Base-by-base conservation (phyloP, 306 rosid species). In the Cyamopsis tetragonoloba region DNA sequence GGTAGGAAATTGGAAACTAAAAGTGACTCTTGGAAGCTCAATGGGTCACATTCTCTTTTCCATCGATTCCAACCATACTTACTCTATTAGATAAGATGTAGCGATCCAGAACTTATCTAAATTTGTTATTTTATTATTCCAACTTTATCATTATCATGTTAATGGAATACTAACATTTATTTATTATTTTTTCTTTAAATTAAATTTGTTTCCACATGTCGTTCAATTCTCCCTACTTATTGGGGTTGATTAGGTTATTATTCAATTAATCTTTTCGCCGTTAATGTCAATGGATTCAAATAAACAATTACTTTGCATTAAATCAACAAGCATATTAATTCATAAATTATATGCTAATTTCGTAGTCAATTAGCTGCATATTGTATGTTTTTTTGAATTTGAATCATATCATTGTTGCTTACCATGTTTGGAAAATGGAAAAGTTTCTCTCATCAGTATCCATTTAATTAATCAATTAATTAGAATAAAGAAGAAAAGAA, bases 1-100 rank as follows among this genome's bases (percentile, higher is more conserved):
- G 56, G 44, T 14, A 9, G 68, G 51, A 31, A 43, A 47, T 1
- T 30, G 26, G 46, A 57, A 17, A 2, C 18, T 31, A 20, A 22
- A 56, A 64, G 31, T 17, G 74, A 38, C 80, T 60, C 77, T 79
- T 78, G 44, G 48, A 65, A 66, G 31, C 43, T 70, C 6, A 0
- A 81, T 38, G 72, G 77, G 80, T 56, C 77, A 64, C 11, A 58
- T 67, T 61, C 19, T 66, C 0, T 22, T 17, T 39, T 49, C 6
- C 13, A 43, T 23, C 34, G 65, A 75, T 55, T 56, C 60, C 71
- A 53, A 62, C 66, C 47, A 42, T 6, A n/a, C n/a, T n/a, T n/a
- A n/a, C n/a, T n/a, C n/a, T n/a, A 53, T 7, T 39, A 15, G 42
- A 44, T 30, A 34, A 34, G 39, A 58, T 41, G 58, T 44, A 48